Base-by-base conservation (phyloP, 225 moss, liverwort and hornwort species). In the Thuidium tamariscinum region DNA sequence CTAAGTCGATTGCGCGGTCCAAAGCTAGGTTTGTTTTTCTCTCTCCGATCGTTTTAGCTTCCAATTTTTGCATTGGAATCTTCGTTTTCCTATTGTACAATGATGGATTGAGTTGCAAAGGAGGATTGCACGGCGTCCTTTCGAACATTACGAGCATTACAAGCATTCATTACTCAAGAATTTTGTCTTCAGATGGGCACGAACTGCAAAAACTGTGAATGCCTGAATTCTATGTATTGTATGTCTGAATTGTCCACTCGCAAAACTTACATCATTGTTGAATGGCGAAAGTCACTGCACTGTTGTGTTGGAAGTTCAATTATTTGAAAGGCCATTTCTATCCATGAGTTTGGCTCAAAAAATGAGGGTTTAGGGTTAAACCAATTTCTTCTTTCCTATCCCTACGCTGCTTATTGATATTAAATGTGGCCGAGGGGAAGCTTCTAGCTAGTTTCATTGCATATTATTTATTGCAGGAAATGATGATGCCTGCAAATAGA, bases 1-100 rank as follows among this genome's bases (percentile, higher is more conserved):
- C 68, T 71, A 73, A 77, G 76, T 62, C 85, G 82, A 83, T 87
- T 34, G 48, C 72, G 89, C 39, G 83, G 54, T 73, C 84, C 80
- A 29, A 64, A 82, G n/a, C 11, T 68, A 84, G 92, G 93, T 92
- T 88, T n/a, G 86, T 82, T 48, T 64, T 56, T 71, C 77, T 87
- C 36, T 77, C 48, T n/a, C 49, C 36, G 16, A 81, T 27, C 30
- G 17, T 77, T 79, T 29, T 46, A 56, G 74, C 41, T 81, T 42
- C 62, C 21, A 37, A 51, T 51, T 72, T 16, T 18, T 51, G 42
- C 49, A 29, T 69, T 76, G 26, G 1, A 56, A 44, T 82, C 84
- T 65, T 57, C 26, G 34, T 74, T 74, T 73, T 37, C 23, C 34
- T 57, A 20, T 46, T 19, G 46, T 52, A 61, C 22, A 74, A 86